phyloP scores from a whole-genome alignment of 1,284 basidiomycete genomes.

The Apiotrichum veenhuisii region DNA sequence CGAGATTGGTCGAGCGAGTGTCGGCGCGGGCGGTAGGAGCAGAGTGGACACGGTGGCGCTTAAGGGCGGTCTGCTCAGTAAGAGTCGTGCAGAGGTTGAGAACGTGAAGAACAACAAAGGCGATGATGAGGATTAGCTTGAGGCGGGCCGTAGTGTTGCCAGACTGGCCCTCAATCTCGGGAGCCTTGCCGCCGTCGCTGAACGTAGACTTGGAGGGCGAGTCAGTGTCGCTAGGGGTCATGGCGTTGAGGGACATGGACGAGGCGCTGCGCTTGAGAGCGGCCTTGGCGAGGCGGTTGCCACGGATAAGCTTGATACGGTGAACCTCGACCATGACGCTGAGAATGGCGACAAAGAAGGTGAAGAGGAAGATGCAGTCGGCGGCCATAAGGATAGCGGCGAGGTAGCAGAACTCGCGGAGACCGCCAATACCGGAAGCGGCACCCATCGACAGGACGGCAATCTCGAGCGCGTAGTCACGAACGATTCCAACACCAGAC shows the following conservation, averaged over 20 bases:
- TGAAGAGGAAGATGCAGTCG: slow-evolving; percentile 85
- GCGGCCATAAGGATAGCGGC: slow-evolving; percentile 72
- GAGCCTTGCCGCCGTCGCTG: slow-evolving; percentile 9
- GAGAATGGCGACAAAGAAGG: slow-evolving; percentile 84
- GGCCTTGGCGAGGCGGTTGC: slow-evolving; percentile 30
- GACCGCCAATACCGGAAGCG: slow-evolving; percentile 78
- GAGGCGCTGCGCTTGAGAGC: slow-evolving; percentile 20
- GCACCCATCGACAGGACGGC: slow-evolving; percentile 84
- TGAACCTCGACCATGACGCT: slow-evolving; percentile 87
- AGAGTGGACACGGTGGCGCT: slow-evolving; percentile 54
- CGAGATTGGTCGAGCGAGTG: slow-evolving; percentile 56
- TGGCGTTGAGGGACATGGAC: slow-evolving; percentile 12
- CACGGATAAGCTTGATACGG: slow-evolving; percentile 59
- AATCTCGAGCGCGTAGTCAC: slow-evolving; percentile 91
- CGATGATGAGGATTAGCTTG: slow-evolving; percentile 83
- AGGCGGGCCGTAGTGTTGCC: slow-evolving; percentile 81
- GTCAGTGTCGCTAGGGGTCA: slow-evolving; percentile 12
- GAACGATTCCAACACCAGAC: slow-evolving; percentile 76
- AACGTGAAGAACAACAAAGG: slow-evolving; percentile 83
- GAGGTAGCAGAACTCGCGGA: slow-evolving; percentile 92
- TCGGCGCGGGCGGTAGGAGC: slow-evolving; percentile 35
- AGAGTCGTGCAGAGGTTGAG: slow-evolving; percentile 92
- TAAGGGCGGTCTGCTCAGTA: slow-evolving; percentile 65
- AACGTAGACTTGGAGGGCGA: slow-evolving; percentile 11
- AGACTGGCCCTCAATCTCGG: slow-evolving; percentile 15